Percentiles rank a stretch among this genome's conserved stretches.
Conservation (phyloP, 2,329 filamentous ascomycete species). For the Pseudogymnoascus sp. region DNA sequence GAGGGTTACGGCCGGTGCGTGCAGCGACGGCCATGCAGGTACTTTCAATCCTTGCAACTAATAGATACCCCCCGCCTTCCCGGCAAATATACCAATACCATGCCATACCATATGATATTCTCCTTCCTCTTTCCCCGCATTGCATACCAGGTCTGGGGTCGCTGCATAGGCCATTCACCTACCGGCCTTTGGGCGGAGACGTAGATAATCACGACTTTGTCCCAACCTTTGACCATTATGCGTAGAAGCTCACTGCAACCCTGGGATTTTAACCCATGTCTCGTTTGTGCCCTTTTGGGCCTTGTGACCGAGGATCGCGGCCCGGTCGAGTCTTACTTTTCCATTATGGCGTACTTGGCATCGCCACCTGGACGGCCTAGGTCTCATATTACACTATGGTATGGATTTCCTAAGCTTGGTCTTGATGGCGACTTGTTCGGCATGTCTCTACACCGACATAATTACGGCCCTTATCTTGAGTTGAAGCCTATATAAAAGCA, state of each 20-base stretch:
- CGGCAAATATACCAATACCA: not conserved
- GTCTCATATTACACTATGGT: not conserved
- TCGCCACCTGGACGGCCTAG: not conserved
- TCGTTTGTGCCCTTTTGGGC: not conserved
- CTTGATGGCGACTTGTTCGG: not conserved
- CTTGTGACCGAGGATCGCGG: slow-evolving; percentile 4
- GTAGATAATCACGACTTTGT: not conserved
- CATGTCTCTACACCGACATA: not conserved
- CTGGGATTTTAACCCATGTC: not conserved
- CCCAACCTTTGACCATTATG: not conserved
- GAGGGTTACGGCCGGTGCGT: not conserved
- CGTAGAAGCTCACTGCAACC: not conserved
- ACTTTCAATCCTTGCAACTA: slow-evolving; percentile 2
- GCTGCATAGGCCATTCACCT: not conserved
- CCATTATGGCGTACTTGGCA: not conserved
- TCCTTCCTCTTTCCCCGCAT: not conserved
- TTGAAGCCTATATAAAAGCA: not conserved
- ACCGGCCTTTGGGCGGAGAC: not conserved
- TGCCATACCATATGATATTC: not conserved
- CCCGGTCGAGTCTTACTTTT: not conserved
- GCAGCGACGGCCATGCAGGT: not conserved
- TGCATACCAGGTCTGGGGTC: not conserved
- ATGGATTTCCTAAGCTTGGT: not conserved
- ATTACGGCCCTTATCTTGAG: not conserved
- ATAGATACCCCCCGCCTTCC: not conserved